Evolutionary conservation across 2,329 filamentous ascomycete species (phyloP).

Genomic region (Aspergillus luchuensis): DNA sequence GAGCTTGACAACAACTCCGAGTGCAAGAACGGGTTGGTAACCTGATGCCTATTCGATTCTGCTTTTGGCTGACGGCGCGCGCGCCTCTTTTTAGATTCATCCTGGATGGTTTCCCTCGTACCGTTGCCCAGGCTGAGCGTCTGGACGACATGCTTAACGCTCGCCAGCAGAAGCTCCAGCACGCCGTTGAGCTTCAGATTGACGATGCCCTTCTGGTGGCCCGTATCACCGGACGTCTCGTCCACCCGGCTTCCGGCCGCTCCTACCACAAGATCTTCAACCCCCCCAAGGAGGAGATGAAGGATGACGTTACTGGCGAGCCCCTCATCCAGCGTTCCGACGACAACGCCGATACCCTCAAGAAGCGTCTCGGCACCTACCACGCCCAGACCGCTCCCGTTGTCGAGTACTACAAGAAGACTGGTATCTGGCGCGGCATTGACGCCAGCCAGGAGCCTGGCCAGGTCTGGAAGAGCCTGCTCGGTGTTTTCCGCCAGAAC

Average conservation of each 20-base stretch:
- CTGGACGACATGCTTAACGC: slow-evolving; percentile 86
- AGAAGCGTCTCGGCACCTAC: slow-evolving; percentile 92
- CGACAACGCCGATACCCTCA: slow-evolving; percentile 93
- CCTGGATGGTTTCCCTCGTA: slow-evolving; percentile 96
- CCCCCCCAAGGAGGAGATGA: slow-evolving; percentile 92
- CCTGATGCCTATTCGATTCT: slow-evolving; percentile 12
- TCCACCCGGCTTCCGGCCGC: slow-evolving; percentile 94
- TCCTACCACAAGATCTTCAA: slow-evolving; percentile 99
- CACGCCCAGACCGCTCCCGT: slow-evolving; percentile 92
- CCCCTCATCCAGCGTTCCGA: slow-evolving; percentile 94
- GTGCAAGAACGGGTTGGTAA: slow-evolving; percentile 87
- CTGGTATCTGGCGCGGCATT: slow-evolving; percentile 92
- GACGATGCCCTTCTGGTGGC: slow-evolving; percentile 91
- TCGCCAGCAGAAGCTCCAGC: slow-evolving; percentile 82
- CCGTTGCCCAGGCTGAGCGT: slow-evolving; percentile 90
- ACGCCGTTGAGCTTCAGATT: slow-evolving; percentile 95
- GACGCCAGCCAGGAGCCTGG: slow-evolving; percentile 96
- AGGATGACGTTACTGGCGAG: slow-evolving; percentile 94
- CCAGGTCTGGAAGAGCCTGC: slow-evolving; percentile 90
- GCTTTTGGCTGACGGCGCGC: slow-evolving; percentile 15
- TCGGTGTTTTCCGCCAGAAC: slow-evolving; percentile 76
- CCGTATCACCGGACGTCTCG: slow-evolving; percentile 91
- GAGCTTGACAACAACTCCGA: slow-evolving; percentile 92
- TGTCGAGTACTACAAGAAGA: slow-evolving; percentile 94
- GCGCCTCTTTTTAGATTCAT: slow-evolving; percentile 71